Evolutionary conservation across 306 rosid genomes (phyloP), one percentile per base, ranked within the genome.

Genomic region (Crataegus laevigata): DNA sequence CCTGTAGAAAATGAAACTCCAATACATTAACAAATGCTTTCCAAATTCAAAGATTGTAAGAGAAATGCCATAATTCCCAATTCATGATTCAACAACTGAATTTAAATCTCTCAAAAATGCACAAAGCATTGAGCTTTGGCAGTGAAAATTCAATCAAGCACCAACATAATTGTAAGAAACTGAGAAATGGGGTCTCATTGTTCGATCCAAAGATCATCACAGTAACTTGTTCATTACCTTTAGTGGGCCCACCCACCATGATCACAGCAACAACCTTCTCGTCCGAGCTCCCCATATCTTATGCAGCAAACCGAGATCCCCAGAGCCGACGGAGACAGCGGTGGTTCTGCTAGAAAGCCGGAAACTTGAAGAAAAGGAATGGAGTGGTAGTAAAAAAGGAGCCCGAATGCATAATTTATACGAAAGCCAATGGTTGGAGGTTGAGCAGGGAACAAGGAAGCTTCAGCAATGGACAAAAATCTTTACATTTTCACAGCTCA

Each of bases 241-340:
- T 94, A 24, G 96, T 94, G 24, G 99, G 99, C 29, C 99, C 99
- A 47, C 97, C 97, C 52, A 94, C 99, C 99, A 94, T 94, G 78
- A 94, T 92, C 76, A 94, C 97, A 75, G 97, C 96, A 11, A 94
- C 96, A 18, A 86, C 96, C 62, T 83, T 89, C 78, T 90, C 94
- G 47, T 90, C 91, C 71, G 91, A 29, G 84, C 78, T 79, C 45
- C 86, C 91, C 99, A 92, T 47, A 18, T 90, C 60, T 52, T 89
- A 63, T 55, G 66, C 52, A 52, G 17, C 79, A 8, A 75, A 79
- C 75, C 86, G 88, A 82, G 88, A 84, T 87, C 88, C 84, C 81
- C 24, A 78, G 78, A 57, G 47, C 21, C 43, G 43, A 64, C 30
- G 76, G 73, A 60, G 10, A 6, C 30, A 60, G 15, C 63, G 15